These are phyloP conservation scores for Globisporangium rhizosaccharum DNA, from an alignment of 352 stramenopile genomes.

Conservation along the genomic window DNA sequence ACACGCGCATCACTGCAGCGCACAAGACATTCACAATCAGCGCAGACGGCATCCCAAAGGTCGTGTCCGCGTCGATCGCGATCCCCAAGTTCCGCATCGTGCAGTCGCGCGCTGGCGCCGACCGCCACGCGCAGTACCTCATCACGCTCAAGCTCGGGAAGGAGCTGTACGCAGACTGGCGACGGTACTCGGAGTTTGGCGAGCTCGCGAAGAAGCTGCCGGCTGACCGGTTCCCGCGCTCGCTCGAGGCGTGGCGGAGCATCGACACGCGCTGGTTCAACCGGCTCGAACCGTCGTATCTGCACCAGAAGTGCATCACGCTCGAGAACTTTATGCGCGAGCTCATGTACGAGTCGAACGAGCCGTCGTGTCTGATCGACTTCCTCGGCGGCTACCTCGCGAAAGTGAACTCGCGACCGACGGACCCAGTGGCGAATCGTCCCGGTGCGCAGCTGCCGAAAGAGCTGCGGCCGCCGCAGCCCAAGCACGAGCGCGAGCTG, in stretches of 20 bases:
- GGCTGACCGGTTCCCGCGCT: conserved; percentile 43
- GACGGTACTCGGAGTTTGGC: conserved; percentile 85
- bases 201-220: conserved; percentile 79
- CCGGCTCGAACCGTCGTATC: conserved; percentile 76
- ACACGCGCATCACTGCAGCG: conserved; percentile 74
- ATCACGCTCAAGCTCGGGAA: conserved; percentile 86
- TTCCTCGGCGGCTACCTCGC: conserved; percentile 75
- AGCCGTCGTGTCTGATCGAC: conserved; percentile 65
- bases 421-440: conserved; percentile 53
- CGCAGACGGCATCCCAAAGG: conserved; percentile 70
- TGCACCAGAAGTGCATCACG: conserved; percentile 86
- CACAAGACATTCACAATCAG: conserved; percentile 84
- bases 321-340: conserved; percentile 86
- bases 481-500: conserved; percentile 90
- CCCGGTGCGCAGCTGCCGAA: conserved; percentile 77
- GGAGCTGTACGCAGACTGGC: conserved; percentile 83
- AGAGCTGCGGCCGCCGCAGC: conserved; percentile 89
- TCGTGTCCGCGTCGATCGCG: conserved; percentile 72
- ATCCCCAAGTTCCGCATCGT: conserved; percentile 89
- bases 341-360: conserved; percentile 86
- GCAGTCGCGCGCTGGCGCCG: conserved; percentile 68
- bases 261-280: conserved; percentile 89
- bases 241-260: conserved; percentile 56
- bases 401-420: conserved; percentile 75
- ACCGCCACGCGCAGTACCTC: conserved; percentile 85